Base-by-base conservation (phyloP, 2,329 filamentous ascomycete genomes). In the Fusarium zealandicum region DNA sequence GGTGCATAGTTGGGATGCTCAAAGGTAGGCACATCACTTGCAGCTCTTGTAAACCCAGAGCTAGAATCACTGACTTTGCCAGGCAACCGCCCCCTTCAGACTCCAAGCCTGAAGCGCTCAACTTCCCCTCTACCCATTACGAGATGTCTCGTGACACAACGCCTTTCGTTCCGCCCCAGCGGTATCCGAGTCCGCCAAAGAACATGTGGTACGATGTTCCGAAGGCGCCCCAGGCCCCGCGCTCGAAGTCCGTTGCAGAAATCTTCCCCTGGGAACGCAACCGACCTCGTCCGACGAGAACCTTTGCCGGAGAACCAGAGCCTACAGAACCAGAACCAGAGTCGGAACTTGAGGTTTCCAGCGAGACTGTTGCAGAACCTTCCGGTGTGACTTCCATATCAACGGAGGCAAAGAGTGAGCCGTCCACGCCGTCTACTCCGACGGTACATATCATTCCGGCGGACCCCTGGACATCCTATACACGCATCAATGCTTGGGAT, bases 261-360 rank as follows among this genome's bases (percentile, higher is more conserved):
- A 87, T 98, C 41, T 99, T 99, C 72, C 95, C 95, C 1, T 99
- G 95, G 95, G 95, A 99, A 73, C 76, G 74, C 35, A 78, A 87
- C 52, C 84, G 83, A 57, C 81, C 88, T 11, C 84, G 80, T 65
- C 76, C 86, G 5, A 78, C 83, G 11, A 84, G 90, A 62, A 80
- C 87, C 11, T 95, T 93, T 67, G 61, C 51, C 18, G 55, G 57
- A 20, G 54, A 61, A 25, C 57, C 69, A n/a, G 45, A 43, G 20
- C 18, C 48, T 5, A 40, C 33, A 13, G 40, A 43, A 8, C 25
- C 43, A 8, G 38, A 42, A 18, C 37, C 46, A 17, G 47, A 64
- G 30, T 45, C 52, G 35, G 51, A 55, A 35, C 49, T 32, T 3
- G 58, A 50, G 28, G 42, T 50, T 28, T 57, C 55, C 42, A 54